Conservation (phyloP, 2,329 filamentous ascomycete genomes). For the Sarocladium strictum region DNA sequence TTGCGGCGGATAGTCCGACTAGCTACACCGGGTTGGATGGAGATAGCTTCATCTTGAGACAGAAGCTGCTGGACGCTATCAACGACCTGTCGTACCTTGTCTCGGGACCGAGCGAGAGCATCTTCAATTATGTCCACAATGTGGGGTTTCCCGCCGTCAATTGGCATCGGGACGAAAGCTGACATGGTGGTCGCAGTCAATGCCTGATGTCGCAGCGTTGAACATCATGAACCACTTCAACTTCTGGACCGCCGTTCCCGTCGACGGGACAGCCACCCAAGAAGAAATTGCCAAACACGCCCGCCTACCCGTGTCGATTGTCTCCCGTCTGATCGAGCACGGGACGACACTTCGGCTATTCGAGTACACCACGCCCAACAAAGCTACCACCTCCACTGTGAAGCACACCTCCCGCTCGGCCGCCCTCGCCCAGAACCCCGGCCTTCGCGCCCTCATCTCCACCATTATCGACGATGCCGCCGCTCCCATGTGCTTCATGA, state of each 20-base stretch:
- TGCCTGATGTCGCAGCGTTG: slow-evolving; percentile 37
- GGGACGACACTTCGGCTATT: slow-evolving; percentile 33
- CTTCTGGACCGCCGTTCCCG: slow-evolving; percentile 45
- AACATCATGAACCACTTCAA: slow-evolving; percentile 46
- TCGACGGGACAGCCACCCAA: slow-evolving; percentile 38
- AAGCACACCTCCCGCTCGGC: slow-evolving; percentile 33
- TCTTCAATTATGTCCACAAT: slow-evolving; percentile 38
- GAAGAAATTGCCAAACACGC: slow-evolving; percentile 31
- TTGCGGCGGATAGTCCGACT: slow-evolving; percentile 36
- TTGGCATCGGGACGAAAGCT: neutral
- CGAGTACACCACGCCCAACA: slow-evolving; percentile 12
- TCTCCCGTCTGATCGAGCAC: slow-evolving; percentile 31
- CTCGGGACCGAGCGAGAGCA: slow-evolving; percentile 43
- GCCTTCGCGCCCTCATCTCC: slow-evolving; percentile 29
- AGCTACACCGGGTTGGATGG: slow-evolving; percentile 34
- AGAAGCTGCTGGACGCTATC: slow-evolving; percentile 37
- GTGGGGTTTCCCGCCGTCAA: slow-evolving; percentile 19
- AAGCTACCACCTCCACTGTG: slow-evolving; percentile 20
- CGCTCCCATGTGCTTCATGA: slow-evolving; percentile 28
- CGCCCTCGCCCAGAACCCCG: slow-evolving; percentile 25
- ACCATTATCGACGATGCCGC: slow-evolving; percentile 31
- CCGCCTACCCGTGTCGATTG: slow-evolving; percentile 31
- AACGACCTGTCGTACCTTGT: slow-evolving; percentile 40
- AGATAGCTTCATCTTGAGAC: slow-evolving; percentile 37
- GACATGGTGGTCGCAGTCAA: slow-evolving; percentile 21